Evolutionary conservation across 225 moss, liverwort and hornwort species (phyloP).

Genomic region (Physcomitrium patens): DNA sequence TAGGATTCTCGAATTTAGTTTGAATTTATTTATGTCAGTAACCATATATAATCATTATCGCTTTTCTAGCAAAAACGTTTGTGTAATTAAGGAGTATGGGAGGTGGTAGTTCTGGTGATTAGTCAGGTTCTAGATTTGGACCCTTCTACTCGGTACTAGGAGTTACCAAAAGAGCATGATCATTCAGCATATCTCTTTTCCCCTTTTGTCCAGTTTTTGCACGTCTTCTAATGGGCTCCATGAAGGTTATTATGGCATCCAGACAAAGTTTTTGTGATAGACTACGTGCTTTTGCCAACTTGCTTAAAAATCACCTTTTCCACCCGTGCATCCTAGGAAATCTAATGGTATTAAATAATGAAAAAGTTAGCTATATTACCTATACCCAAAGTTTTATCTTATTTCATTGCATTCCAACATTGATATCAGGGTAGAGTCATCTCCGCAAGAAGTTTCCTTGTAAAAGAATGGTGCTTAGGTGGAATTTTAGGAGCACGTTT

Average conservation of each 20-base stretch:
- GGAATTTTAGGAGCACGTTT: no score
- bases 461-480: no score
- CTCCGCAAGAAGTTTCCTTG: no score
- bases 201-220: not conserved
- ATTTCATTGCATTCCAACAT: no score
- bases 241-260: not conserved
- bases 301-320: no score
- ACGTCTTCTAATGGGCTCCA: not conserved
- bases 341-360: no score
- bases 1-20: slow-evolving; percentile 18
- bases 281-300: no score
- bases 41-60: slow-evolving; percentile 12
- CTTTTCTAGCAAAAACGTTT: slow-evolving; percentile 13
- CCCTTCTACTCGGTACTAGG: not conserved
- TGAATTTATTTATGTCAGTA: slow-evolving; percentile 18
- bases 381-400: no score
- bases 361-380: no score
- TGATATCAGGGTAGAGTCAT: no score
- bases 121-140: not conserved
- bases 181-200: not conserved
- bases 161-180: slow-evolving; percentile 2
- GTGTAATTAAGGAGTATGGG: not conserved
- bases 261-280: not conserved
- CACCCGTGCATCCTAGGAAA: no score
- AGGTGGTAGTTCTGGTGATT: slow-evolving; percentile 17